Evolutionary conservation across 73 alveolate species (phyloP), one percentile per base, ranked within the genome.

Genomic region (Blepharisma stoltei): DNA sequence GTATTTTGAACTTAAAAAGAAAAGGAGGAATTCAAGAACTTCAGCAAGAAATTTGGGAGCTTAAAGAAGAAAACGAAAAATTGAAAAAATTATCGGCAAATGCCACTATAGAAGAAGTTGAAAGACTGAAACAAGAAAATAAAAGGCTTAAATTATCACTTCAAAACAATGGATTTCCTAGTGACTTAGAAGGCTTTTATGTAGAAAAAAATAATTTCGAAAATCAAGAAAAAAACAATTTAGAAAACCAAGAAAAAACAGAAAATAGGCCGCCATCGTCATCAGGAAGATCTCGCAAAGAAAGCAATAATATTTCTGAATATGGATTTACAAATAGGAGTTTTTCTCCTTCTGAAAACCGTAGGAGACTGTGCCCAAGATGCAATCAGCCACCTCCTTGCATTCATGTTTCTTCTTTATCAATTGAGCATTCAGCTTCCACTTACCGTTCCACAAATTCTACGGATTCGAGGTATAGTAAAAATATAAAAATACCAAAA

Each of bases 71-170:
- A 54, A 90, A 90, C 70, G 90, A 87, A 55, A 76, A 86, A 69
- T 73, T 90, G 44, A 83, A 82, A 70, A 55, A 80, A 11, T 23
- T 80, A 41, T 14, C n/a, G 4, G 89, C 87, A 18, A 38, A 38
- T 21, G 55, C 82, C 25, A 87, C 90, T 21, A 75, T 67, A 18
- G 54, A 88, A 8, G 89, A 87, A 8, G 82, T 90, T 6, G 94
- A 90, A 67, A 50, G 81, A 67, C 73, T 90, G 71, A 90, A 83
- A 77, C 27, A 83, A 55, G 97, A 90, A 82, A 90, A 90, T 81
- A 90, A 90, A 67, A 76, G 83, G 25, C 80, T 90, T 89, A 83
- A 83, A 65, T 54, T 83, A 23, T 89, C 83, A 60, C 69, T 90
- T 21, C 71, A 83, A 55, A 55, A 69, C 2, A 20, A 11, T 52